Conservation (phyloP, 2,329 filamentous ascomycete genomes). For the Myriosclerotinia scirpicola region DNA sequence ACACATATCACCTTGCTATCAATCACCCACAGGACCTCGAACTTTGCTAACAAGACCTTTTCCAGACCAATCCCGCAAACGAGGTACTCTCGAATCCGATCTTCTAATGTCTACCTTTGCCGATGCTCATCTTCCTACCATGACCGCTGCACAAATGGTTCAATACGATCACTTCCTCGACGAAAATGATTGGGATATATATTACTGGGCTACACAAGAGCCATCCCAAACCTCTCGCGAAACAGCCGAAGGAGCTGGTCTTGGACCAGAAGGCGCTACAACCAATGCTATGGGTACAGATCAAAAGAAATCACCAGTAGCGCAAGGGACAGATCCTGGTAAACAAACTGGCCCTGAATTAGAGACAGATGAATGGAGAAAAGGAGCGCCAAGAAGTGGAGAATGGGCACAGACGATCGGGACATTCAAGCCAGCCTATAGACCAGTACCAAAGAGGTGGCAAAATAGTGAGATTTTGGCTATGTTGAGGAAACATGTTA, state of each 20-base stretch:
- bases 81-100: conserved; percentile 93
- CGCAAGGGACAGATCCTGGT: conserved; percentile 33
- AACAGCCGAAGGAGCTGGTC: conserved; percentile 53
- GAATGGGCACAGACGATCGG: conserved; percentile 98
- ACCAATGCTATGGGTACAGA: conserved; percentile 19
- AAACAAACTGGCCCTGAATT: conserved; percentile 32
- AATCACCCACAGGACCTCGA: neutral
- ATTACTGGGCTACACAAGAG: conserved; percentile 98
- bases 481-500: conserved; percentile 79
- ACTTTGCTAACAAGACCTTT: conserved; percentile 19
- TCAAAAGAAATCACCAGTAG: conserved; percentile 24
- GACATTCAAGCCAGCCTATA: conserved; percentile 89
- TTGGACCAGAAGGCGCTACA: conserved; percentile 36
- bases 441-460: conserved; percentile 87
- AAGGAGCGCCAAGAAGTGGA: conserved; percentile 51
- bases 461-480: conserved; percentile 74
- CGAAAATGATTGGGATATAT: conserved; percentile 99
- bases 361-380: conserved; percentile 40
- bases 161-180: conserved; percentile 93
- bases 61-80: conserved; percentile 92
- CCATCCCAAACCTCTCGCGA: conserved; percentile 58
- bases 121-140: conserved; percentile 69
- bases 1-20: neutral
- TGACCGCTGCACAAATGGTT: conserved; percentile 70
- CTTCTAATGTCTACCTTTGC: conserved; percentile 96